Percentiles rank a stretch among this genome's conserved stretches.
phyloP scores from a whole-genome alignment of 2,329 filamentous ascomycete species.

The Intubia oerlemansii region DNA sequence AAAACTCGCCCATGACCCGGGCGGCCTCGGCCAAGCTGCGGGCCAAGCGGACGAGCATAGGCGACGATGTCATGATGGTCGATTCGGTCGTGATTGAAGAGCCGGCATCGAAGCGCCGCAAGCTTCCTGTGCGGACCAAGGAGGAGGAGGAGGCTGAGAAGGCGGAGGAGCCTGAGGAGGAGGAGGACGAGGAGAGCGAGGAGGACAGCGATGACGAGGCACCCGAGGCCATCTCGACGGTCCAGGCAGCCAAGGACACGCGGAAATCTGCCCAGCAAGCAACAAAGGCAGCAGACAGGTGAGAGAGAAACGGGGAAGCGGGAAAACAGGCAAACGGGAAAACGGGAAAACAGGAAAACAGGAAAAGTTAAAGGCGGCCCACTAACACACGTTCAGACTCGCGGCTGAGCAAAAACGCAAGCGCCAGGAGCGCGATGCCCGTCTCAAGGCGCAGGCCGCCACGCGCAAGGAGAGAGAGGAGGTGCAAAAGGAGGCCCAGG shows the following conservation, averaged over 20 bases:
- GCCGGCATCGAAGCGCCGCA: constrained; percentile 4
- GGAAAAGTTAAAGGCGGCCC: too few relatives aligned
- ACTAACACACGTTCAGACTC: too few relatives aligned
- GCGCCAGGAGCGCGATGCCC: constrained; percentile 30
- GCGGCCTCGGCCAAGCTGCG: constrained; percentile 4
- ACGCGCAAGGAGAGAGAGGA: constrained; percentile 16
- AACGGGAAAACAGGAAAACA: too few relatives aligned
- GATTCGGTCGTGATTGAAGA: too few relatives aligned
- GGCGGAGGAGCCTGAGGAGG: constrained; percentile 5
- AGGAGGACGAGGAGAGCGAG: constrained; percentile 6
- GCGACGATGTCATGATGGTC: not conserved
- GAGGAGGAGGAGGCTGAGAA: constrained; percentile 2
- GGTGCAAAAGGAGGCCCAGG: constrained; percentile 3
- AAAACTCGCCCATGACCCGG: constrained; percentile 4
- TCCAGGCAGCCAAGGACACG: constrained; percentile 22
- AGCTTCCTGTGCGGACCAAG: constrained; percentile 10
- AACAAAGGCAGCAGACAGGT: constrained; percentile 26
- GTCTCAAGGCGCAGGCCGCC: constrained; percentile 32
- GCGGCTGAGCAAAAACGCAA: constrained; percentile 29
- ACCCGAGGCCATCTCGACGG: constrained; percentile 35
- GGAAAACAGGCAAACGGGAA: too few relatives aligned
- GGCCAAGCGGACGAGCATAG: constrained; percentile 4
- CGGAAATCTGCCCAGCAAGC: constrained; percentile 24
- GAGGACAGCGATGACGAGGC: constrained; percentile 31
- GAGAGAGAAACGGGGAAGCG: too few relatives aligned